These are phyloP conservation scores for Syncephalastrum sp. DNA, from an alignment of 371 early-diverging fungal species.

Conservation along the genomic window DNA sequence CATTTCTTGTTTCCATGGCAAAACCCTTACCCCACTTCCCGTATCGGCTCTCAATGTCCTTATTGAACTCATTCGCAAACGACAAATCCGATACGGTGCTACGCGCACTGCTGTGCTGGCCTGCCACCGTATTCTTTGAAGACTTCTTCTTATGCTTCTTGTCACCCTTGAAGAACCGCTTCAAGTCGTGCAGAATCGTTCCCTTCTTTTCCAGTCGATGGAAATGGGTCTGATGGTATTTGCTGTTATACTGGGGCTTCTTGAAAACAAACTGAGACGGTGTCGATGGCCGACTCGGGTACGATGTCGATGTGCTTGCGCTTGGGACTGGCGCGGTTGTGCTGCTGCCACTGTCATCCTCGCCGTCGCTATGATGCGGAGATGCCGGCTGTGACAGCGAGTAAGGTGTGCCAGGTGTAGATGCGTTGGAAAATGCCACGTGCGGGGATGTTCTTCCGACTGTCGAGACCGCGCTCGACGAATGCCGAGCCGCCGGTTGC, in stretches of 20 bases:
- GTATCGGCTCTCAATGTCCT: conserved; percentile 24
- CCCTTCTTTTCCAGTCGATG: conserved; percentile 28
- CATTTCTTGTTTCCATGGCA: background rate
- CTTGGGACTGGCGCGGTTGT: background rate
- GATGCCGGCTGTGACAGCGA: conserved; percentile 18
- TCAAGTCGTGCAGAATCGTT: conserved; percentile 40
- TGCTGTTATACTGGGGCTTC: conserved; percentile 24
- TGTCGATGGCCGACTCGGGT: conserved; percentile 24
- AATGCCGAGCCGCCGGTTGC: background rate
- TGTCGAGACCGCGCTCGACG: background rate
- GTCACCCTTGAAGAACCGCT: conserved; percentile 29
- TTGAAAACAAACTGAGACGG: conserved; percentile 31
- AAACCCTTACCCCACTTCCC: conserved; percentile 28
- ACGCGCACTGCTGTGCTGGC: conserved; percentile 3
- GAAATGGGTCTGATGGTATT: conserved; percentile 30
- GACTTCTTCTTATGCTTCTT: background rate
- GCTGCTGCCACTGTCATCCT: conserved; percentile 3
- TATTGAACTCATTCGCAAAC: conserved; percentile 28
- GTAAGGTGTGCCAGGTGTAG: conserved; percentile 12
- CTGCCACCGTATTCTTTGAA: conserved; percentile 1
- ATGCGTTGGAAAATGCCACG: conserved; percentile 14
- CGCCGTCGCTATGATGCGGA: conserved; percentile 4
- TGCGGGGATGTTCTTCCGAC: conserved; percentile 8
- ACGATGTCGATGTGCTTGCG: conserved; percentile 5
- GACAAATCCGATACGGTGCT: conserved; percentile 8